These are phyloP conservation scores for Microbotryum silenes-acaulis DNA, from an alignment of 1,284 basidiomycete species.

Conservation along the genomic window DNA sequence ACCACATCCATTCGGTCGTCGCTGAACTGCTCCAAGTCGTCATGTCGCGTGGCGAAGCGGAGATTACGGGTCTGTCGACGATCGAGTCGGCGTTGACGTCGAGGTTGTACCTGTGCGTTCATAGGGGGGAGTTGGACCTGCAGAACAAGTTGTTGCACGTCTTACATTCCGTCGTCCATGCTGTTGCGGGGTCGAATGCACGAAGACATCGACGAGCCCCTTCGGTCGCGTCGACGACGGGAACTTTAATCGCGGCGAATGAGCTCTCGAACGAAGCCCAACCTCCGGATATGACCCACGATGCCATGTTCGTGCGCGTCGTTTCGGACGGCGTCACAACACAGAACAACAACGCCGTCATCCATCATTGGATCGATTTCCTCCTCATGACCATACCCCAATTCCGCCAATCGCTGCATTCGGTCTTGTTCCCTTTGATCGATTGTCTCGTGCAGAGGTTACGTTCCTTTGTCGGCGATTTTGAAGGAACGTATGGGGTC, in stretches of 20 bases:
- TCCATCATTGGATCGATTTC: constrained; percentile 96
- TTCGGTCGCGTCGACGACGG: background rate
- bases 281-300: constrained; percentile 27
- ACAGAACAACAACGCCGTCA: constrained; percentile 61
- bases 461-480: constrained; percentile 52
- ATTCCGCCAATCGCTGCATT: constrained; percentile 61
- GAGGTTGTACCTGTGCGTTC: constrained; percentile 67
- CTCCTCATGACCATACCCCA: constrained; percentile 80
- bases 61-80: constrained; percentile 51
- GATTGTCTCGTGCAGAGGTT: constrained; percentile 74
- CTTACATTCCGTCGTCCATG: constrained; percentile 66
- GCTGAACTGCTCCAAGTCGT: constrained; percentile 77
- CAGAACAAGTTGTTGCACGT: constrained; percentile 90
- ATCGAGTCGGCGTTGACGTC: constrained; percentile 65
- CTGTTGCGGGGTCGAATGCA: constrained; percentile 6
- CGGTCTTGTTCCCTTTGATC: constrained; percentile 65
- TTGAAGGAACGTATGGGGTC: constrained; percentile 38
- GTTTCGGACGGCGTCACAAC: constrained; percentile 70
- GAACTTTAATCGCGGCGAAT: background rate
- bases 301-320: constrained; percentile 62
- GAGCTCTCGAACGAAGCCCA: constrained; percentile 4
- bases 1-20: constrained; percentile 60
- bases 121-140: constrained; percentile 61
- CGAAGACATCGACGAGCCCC: constrained; percentile 1
- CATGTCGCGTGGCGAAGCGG: constrained; percentile 68